Base-by-base conservation (phyloP, 2,329 filamentous ascomycete species). In the Monilinia fructigena region DNA sequence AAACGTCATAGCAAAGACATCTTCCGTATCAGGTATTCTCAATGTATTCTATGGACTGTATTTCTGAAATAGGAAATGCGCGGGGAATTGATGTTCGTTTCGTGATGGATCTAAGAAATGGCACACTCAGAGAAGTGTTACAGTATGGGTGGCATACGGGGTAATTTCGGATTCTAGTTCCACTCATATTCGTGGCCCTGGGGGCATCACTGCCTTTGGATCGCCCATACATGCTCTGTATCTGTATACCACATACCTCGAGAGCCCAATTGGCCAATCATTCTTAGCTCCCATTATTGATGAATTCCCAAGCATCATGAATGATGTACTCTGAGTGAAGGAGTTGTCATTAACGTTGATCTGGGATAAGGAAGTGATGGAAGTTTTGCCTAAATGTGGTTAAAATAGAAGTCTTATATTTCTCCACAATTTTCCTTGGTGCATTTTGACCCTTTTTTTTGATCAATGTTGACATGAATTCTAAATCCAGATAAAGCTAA, bases 1-100 rank as follows among this genome's bases (percentile, higher is more conserved):
- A 71, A 71, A 68, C 72, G 66, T 67, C 63, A 67, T 67, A 64
- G 62, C 47, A 67, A 63, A 42, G 53, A 28, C 63, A 64, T 67
- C 70, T 70, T 67, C 53, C 42, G 52, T 26, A 48, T 31, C 23
- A 26, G 42, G 60, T 31, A 52, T 40, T 26, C 38, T 63, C 50
- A 42, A 56, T 66, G 18, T 53, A 18, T 8, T 63, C 26, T 18
- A 48, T 64, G 65, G 65, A 66, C 59, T 56, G 53, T 66, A 52
- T 66, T 63, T 59, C 59, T 63, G 53, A 11, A 63, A 66, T 64
- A 63, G 59, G 56, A 52, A 66, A 66, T 52, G 28, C 40, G 48
- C 53, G 53, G 52, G 65, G 59, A 23, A 56, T 38, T 65, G 42
- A 10, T 45, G 23, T 48, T 4, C 38, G 53, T 35, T 60, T 35